Percentiles rank a stretch among this genome's conserved stretches.
Conservation (phyloP, 2,329 filamentous ascomycete species). For the Alternaria sp. region DNA sequence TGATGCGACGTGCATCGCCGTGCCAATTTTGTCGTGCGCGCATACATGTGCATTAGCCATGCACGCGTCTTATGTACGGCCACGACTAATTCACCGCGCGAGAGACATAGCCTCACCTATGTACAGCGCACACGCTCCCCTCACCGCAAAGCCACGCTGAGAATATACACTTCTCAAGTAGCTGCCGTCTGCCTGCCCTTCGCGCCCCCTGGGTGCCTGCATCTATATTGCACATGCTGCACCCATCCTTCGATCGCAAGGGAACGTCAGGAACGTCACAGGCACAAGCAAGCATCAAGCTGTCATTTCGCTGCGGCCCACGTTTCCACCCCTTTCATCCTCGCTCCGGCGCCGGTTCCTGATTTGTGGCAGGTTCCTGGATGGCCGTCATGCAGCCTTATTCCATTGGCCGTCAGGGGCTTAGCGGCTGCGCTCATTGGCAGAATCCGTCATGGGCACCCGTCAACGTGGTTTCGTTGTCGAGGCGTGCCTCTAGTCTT, state of each 20-base stretch:
- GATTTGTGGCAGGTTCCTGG: conserved; percentile 44
- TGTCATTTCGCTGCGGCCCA: conserved; percentile 28
- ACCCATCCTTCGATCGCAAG: conserved; percentile 6
- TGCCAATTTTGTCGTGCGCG: conserved; percentile 11
- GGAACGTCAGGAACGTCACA: conserved; percentile 17
- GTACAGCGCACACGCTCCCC: conserved; percentile 6
- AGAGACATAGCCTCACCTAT: conserved; percentile 17
- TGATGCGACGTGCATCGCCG: conserved; percentile 30
- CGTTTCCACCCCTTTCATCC: conserved; percentile 27
- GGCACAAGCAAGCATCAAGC: conserved; percentile 27
- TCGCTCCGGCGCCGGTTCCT: conserved; percentile 31
- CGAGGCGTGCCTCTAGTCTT: conserved; percentile 40
- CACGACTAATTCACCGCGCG: conserved; percentile 27
- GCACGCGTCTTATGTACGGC: conserved; percentile 35
- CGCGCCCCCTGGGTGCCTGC: neutral
- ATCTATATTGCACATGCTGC: neutral
- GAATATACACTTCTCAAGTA: neutral
- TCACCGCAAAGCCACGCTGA: conserved; percentile 16
- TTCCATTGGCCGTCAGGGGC: conserved; percentile 28
- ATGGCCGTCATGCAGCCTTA: conserved; percentile 42
- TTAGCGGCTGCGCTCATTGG: conserved; percentile 29
- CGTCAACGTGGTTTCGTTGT: conserved; percentile 41
- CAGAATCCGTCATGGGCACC: conserved; percentile 26
- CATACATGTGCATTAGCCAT: conserved; percentile 29
- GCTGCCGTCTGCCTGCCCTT: neutral